A percentile compares a stretch with the other conserved stretches of the same genome.
Conservation (phyloP, 352 stramenopile genomes). For the Globisporangium perplexum region DNA sequence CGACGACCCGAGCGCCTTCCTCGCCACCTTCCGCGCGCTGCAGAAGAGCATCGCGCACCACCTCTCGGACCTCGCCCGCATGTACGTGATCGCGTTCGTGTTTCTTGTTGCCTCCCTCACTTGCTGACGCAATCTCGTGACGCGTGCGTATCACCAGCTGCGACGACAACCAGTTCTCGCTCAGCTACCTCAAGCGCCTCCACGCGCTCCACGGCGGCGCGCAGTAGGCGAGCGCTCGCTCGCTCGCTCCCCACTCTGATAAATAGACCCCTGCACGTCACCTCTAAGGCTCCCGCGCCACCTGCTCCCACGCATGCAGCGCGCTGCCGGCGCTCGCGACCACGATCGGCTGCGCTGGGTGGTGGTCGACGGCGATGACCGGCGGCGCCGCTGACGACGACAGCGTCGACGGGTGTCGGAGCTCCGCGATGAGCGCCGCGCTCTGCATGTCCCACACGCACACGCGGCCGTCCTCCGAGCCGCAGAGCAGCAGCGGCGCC, state of each 20-base stretch:
- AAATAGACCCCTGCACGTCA: not conserved
- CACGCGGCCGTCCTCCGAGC: constrained; percentile 90
- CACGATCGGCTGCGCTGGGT: constrained; percentile 57
- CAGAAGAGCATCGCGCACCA: constrained; percentile 86
- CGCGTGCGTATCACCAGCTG: no score
- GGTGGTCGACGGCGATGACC: constrained; percentile 84
- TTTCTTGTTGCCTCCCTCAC: no score
- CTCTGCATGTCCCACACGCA: constrained; percentile 92
- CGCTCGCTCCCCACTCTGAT: not conserved
- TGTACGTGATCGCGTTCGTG: constrained; percentile 74
- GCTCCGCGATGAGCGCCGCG: constrained; percentile 37
- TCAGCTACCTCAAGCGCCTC: constrained; percentile 78
- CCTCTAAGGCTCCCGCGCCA: no score
- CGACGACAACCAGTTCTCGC: constrained; percentile 88
- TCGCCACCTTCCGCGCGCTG: constrained; percentile 77
- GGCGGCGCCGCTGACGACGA: constrained; percentile 76
- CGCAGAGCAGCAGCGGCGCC: constrained; percentile 71
- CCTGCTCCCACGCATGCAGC: constrained; percentile 41
- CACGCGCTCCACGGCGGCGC: constrained; percentile 32
- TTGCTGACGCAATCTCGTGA: no score
- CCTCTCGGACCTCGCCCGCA: constrained; percentile 77
- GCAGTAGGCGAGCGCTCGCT: constrained; percentile 3
- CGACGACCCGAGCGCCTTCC: constrained; percentile 67
- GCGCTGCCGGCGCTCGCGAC: constrained; percentile 79
- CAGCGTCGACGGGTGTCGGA: constrained; percentile 22